Evolutionary conservation across 2,329 filamentous ascomycete species (phyloP).

Genomic region (Acrodontium crateriforme): DNA sequence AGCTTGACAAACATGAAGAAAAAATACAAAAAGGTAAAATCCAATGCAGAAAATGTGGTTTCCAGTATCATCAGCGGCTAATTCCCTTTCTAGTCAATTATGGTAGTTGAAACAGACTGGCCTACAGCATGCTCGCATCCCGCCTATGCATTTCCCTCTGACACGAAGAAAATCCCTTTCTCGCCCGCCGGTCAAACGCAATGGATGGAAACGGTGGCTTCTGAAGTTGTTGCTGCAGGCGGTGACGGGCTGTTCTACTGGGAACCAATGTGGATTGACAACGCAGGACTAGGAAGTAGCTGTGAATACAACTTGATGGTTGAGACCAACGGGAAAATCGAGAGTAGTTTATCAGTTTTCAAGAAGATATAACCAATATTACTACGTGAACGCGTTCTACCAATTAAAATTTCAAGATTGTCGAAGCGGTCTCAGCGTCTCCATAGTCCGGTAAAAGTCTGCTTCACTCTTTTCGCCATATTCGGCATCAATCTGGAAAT

Average conservation of each 20-base stretch:
- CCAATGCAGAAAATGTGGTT: too few species aligned
- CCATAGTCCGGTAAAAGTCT: too few species aligned
- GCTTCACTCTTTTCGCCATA: too few species aligned
- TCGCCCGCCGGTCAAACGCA: slow-evolving; percentile 15
- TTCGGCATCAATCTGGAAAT: too few species aligned
- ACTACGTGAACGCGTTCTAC: too few species aligned
- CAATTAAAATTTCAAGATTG: too few species aligned
- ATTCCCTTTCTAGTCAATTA: slow-evolving; percentile 5
- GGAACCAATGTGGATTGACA: slow-evolving; percentile 20
- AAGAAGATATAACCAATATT: too few species aligned
- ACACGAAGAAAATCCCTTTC: slow-evolving; percentile 14
- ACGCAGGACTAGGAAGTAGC: slow-evolving; percentile 15
- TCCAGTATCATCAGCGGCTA: background rate
- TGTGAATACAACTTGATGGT: slow-evolving; percentile 19
- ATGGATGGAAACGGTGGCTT: slow-evolving; percentile 16
- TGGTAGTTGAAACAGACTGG: slow-evolving; percentile 21
- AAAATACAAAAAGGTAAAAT: slow-evolving; percentile 14
- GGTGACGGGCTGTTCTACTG: slow-evolving; percentile 21
- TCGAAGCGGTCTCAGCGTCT: too few species aligned
- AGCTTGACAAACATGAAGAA: slow-evolving; percentile 10
- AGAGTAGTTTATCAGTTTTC: slow-evolving; percentile 10
- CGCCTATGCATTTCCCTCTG: slow-evolving; percentile 11
- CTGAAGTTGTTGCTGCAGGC: slow-evolving; percentile 10
- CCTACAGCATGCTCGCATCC: slow-evolving; percentile 16
- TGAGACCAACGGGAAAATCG: slow-evolving; percentile 16